These are phyloP conservation scores for Neonectria magnoliae DNA, from an alignment of 2,329 filamentous ascomycete species.

Conservation along the genomic window DNA sequence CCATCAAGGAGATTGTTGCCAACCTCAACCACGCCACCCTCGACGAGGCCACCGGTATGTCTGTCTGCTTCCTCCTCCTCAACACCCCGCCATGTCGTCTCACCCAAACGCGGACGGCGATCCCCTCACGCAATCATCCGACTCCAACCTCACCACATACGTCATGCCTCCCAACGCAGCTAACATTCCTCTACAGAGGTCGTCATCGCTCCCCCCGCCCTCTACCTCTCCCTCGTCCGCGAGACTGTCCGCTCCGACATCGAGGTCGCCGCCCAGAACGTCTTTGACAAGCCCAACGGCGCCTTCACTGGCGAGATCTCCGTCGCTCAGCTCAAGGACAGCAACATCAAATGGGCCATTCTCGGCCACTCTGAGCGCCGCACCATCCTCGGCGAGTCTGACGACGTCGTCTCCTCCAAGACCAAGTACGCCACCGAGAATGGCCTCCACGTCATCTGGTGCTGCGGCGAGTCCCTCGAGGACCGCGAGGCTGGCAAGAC, in stretches of 20 bases:
- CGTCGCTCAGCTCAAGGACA: conserved; percentile 89
- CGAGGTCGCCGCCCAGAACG: conserved; percentile 93
- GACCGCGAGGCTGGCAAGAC: conserved; percentile 89
- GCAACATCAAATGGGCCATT: conserved; percentile 87
- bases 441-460: conserved; percentile 92
- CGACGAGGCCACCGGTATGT: conserved; percentile 77
- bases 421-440: conserved; percentile 91
- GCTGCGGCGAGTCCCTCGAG: conserved; percentile 95
- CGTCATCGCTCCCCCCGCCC: conserved; percentile 88
- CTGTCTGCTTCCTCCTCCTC: conserved; percentile 1
- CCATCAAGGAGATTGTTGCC: conserved; percentile 89
- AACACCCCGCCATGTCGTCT: conserved; percentile 11
- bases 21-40: conserved; percentile 88
- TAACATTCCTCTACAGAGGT: conserved; percentile 71
- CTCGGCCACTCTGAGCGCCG: conserved; percentile 96
- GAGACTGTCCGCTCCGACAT: conserved; percentile 79
- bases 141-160: background rate
- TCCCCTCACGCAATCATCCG: conserved; percentile 20
- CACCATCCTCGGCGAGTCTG: conserved; percentile 86
- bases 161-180: background rate
- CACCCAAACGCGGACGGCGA: conserved; percentile 16
- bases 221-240: conserved; percentile 90
- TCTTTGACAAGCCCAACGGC: conserved; percentile 96
- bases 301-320: conserved; percentile 98
- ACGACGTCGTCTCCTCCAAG: conserved; percentile 89